Evolutionary conservation across 2,329 filamentous ascomycete genomes (phyloP), one percentile per base, ranked within the genome.

Genomic region (Acrodontium crateriforme): DNA sequence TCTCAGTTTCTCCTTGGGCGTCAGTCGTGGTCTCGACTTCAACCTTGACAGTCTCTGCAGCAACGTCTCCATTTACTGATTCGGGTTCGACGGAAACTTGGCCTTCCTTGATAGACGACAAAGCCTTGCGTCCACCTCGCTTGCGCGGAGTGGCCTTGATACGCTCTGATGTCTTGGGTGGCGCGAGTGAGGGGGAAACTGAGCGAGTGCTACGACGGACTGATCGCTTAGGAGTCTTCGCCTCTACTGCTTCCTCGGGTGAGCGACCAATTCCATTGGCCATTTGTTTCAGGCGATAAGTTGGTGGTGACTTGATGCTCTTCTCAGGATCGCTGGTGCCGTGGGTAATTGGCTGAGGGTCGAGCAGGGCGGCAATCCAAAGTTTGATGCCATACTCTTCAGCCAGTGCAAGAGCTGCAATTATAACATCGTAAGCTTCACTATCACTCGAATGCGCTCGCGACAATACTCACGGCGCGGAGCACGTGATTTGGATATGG

Each of bases 361-460:
- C 87, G 27, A 98, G 69, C 11, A 98, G 68, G n/a, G 89, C 89
- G 31, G 73, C 73, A 42, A 98, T 82, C 89, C 89, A 98, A 24
- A 78, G 66, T 26, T 68, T 58, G 54, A 95, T 84, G 31, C 71
- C 67, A 54, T 95, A 98, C 55, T 95, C 85, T 24, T 80, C 74
- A 28, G 87, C 81, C 9, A 98, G 68, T 32, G 70, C 60, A 24
- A 98, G 68, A 18, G 89, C 89, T 71, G 72, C 59, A 36, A 24
- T 35, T 18, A 22, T 22, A 22, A 22, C 10, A 10, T n/a, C 13
- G 4, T n/a, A n/a, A n/a, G n/a, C n/a, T n/a, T n/a, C n/a, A n/a
- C n/a, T n/a, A n/a, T n/a, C n/a, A n/a, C n/a, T n/a, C n/a, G n/a
- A n/a, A n/a, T n/a, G n/a, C n/a, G n/a, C n/a, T n/a, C n/a, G n/a